Evolutionary conservation across 306 rosid genomes (phyloP).

Genomic region (Casuarina equisetifolia): DNA sequence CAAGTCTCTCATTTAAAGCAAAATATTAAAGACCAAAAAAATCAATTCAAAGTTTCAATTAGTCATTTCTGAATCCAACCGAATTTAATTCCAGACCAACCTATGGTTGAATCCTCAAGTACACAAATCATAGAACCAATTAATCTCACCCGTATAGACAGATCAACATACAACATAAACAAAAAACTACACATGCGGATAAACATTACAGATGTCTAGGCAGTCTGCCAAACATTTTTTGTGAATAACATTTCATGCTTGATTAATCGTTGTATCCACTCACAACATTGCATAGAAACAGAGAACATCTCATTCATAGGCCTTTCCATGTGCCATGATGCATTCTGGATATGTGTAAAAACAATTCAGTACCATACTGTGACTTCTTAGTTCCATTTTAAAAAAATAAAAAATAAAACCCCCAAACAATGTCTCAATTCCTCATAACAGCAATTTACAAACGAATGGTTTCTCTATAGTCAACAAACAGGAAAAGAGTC

Average conservation of each 20-base stretch:
- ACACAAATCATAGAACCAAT: background rate
- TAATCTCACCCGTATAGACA: background rate
- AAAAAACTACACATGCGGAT: background rate
- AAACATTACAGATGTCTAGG: background rate
- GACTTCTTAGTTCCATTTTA: background rate
- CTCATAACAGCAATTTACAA: background rate
- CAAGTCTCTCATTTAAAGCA: background rate
- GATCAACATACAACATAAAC: background rate
- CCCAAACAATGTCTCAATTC: background rate
- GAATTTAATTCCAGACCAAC: background rate
- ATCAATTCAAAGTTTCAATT: background rate
- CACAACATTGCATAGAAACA: background rate
- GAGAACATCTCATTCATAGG: background rate
- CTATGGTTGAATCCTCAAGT: background rate
- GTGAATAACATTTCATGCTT: slow-evolving; percentile 3
- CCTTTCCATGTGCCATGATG: background rate
- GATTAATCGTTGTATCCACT: background rate
- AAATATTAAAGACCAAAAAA: background rate
- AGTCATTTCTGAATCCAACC: background rate
- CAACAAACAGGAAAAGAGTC: background rate
- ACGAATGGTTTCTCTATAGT: background rate
- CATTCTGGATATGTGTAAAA: background rate
- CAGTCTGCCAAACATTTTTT: background rate
- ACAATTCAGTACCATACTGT: background rate
- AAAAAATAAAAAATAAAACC: background rate